Conservation (phyloP, 2,329 filamentous ascomycete species). For the Stagonosporopsis chrysanthemi region DNA sequence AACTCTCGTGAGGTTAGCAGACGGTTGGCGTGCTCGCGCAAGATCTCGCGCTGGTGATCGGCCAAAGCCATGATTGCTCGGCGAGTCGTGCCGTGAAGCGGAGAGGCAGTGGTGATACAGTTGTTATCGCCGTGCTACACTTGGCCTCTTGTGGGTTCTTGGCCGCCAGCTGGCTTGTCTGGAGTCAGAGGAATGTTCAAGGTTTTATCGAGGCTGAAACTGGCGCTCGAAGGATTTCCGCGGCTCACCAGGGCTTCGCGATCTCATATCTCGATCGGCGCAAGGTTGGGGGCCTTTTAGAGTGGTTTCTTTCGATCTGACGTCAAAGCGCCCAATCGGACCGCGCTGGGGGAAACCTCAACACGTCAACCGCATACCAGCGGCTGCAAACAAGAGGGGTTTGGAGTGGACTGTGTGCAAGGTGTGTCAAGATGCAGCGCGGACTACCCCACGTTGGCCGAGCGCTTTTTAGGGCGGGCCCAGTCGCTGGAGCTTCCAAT, state of each 20-base stretch:
- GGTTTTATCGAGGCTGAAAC: background rate
- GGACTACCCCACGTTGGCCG: slow-evolving; percentile 35
- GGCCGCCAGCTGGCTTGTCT: background rate
- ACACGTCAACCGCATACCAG: slow-evolving; percentile 29
- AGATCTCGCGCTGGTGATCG: slow-evolving; percentile 24
- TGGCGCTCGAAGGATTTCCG: slow-evolving; percentile 20
- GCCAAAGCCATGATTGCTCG: slow-evolving; percentile 35
- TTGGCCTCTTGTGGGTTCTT: slow-evolving; percentile 12
- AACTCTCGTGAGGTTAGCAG: slow-evolving; percentile 44
- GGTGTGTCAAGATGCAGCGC: slow-evolving; percentile 28
- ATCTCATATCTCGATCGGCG: slow-evolving; percentile 28
- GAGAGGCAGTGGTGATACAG: slow-evolving; percentile 3
- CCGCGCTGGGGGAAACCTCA: slow-evolving; percentile 27
- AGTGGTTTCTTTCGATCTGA: slow-evolving; percentile 23
- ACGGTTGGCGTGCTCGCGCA: slow-evolving; percentile 30
- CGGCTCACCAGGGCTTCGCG: slow-evolving; percentile 9
- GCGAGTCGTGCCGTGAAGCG: background rate
- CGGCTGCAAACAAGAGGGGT: slow-evolving; percentile 26
- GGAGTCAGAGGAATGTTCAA: background rate
- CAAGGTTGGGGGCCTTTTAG: slow-evolving; percentile 21
- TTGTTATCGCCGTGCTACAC: slow-evolving; percentile 5
- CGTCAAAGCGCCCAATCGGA: slow-evolving; percentile 41
- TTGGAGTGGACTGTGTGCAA: slow-evolving; percentile 12
- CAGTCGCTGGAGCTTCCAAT: slow-evolving; percentile 9
- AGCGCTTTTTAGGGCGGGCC: slow-evolving; percentile 22